Evolutionary conservation across 2,329 filamentous ascomycete species (phyloP).

Genomic region (Lomentospora prolificans): DNA sequence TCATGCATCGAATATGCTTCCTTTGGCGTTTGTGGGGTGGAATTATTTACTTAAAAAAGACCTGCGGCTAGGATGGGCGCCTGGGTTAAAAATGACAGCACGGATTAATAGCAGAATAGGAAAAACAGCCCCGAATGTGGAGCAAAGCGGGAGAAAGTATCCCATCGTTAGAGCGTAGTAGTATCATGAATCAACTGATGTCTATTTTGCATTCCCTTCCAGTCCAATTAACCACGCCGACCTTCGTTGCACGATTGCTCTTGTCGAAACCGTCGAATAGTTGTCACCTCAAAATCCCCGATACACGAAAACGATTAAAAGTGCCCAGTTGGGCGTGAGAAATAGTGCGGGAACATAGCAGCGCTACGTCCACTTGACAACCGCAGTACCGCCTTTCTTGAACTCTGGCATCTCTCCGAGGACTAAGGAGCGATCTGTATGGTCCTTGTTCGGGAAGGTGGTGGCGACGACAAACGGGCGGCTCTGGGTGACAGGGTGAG

Average conservation of each 20-base stretch:
- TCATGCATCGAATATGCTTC: not conserved
- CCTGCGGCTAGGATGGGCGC: not conserved
- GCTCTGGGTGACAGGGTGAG: conserved; percentile 44
- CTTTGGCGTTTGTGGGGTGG: not conserved
- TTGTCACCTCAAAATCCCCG: too few relatives aligned
- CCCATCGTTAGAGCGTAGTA: not conserved
- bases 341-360: not conserved
- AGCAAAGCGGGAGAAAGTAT: not conserved
- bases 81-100: not conserved
- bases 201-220: conserved; percentile 2
- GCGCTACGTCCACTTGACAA: conserved; percentile 45
- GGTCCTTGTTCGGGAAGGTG: conserved; percentile 74
- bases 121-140: too few relatives aligned
- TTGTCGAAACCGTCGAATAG: not conserved
- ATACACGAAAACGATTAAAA: too few relatives aligned
- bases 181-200: not conserved
- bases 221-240: not conserved
- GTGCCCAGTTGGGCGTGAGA: not conserved
- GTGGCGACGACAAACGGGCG: conserved; percentile 69
- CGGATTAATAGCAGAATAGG: not conserved
- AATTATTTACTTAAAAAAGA: not conserved
- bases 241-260: not conserved
- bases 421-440: conserved; percentile 54
- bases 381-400: conserved; percentile 54
- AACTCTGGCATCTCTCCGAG: conserved; percentile 54